Evolutionary conservation across 2,329 filamentous ascomycete genomes (phyloP).

Genomic region (Aureobasidium sp.): DNA sequence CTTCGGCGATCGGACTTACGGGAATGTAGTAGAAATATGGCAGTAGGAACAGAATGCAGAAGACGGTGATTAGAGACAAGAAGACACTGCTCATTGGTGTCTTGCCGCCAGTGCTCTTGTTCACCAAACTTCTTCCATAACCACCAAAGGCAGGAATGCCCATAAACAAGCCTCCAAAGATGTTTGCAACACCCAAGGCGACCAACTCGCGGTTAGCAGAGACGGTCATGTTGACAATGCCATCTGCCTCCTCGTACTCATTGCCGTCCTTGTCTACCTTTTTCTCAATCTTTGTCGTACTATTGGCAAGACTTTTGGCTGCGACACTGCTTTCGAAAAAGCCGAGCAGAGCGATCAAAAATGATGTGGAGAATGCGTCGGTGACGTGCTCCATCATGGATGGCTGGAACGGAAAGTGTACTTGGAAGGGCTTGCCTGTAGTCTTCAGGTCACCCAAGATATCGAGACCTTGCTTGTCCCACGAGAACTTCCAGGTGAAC

Average conservation of each 20-base stretch:
- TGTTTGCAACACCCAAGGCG: constrained; percentile 79
- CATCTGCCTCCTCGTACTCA: constrained; percentile 29
- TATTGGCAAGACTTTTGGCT: constrained; percentile 72
- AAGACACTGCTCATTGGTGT: constrained; percentile 92
- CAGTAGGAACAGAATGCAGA: constrained; percentile 72
- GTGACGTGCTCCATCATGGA: constrained; percentile 73
- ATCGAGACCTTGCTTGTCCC: constrained; percentile 71
- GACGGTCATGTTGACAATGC: constrained; percentile 69
- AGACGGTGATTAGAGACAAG: constrained; percentile 69
- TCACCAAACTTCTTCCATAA: constrained; percentile 93
- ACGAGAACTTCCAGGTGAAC: constrained; percentile 65
- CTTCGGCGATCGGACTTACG: constrained; percentile 46
- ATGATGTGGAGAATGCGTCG: constrained; percentile 80
- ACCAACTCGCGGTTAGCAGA: constrained; percentile 92
- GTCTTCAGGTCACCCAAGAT: constrained; percentile 77
- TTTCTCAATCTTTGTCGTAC: constrained; percentile 43
- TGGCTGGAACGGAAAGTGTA: constrained; percentile 76
- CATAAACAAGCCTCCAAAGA: constrained; percentile 89
- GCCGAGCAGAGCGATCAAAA: constrained; percentile 88
- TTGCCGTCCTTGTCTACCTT: constrained; percentile 29
- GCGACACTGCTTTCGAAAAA: constrained; percentile 98
- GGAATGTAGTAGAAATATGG: constrained; percentile 94
- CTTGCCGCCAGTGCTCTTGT: constrained; percentile 80
- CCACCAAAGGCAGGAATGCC: constrained; percentile 89
- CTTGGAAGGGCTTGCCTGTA: constrained; percentile 62